A percentile compares a stretch with the other conserved stretches of the same genome.
Conservation (phyloP, 192 early-diverging fungal genomes). For the Coemansia sp. region DNA sequence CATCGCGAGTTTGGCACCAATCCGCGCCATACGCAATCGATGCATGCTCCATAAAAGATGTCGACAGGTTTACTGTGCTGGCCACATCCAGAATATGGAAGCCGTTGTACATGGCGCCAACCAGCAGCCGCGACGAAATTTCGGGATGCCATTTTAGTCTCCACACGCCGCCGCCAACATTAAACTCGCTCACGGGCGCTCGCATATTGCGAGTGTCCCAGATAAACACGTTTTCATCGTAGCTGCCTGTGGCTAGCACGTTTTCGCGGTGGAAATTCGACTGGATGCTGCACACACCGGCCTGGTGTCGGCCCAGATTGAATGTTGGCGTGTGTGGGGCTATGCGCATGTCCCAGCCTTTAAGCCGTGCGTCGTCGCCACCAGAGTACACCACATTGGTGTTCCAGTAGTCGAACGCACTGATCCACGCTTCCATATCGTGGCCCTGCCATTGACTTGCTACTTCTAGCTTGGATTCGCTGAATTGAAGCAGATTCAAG, state of each 20-base stretch:
- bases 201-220: constrained; percentile 90
- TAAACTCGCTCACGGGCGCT: constrained; percentile 61
- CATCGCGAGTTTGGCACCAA: constrained; percentile 57
- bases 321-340: constrained; percentile 54
- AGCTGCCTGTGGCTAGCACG: constrained; percentile 85
- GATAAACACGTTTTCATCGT: constrained; percentile 82
- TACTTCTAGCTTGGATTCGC: constrained; percentile 38
- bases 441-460: constrained; percentile 71
- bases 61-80: not conserved
- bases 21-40: constrained; percentile 77
- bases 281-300: constrained; percentile 90
- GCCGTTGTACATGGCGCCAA: constrained; percentile 90
- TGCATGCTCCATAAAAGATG: constrained; percentile 65
- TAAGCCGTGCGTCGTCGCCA: constrained; percentile 83
- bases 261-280: constrained; percentile 73
- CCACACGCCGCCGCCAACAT: constrained; percentile 89
- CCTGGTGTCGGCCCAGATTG: constrained; percentile 67
- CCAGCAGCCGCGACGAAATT: constrained; percentile 56
- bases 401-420: constrained; percentile 82
- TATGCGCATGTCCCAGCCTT: constrained; percentile 81
- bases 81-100: constrained; percentile 69
- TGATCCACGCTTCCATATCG: constrained; percentile 90
- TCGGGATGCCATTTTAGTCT: constrained; percentile 91
- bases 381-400: constrained; percentile 63
- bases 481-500: constrained; percentile 53